These are phyloP conservation scores for Boletus sp. DNA, from an alignment of 768 basidiomycete species.

Conservation along the genomic window DNA sequence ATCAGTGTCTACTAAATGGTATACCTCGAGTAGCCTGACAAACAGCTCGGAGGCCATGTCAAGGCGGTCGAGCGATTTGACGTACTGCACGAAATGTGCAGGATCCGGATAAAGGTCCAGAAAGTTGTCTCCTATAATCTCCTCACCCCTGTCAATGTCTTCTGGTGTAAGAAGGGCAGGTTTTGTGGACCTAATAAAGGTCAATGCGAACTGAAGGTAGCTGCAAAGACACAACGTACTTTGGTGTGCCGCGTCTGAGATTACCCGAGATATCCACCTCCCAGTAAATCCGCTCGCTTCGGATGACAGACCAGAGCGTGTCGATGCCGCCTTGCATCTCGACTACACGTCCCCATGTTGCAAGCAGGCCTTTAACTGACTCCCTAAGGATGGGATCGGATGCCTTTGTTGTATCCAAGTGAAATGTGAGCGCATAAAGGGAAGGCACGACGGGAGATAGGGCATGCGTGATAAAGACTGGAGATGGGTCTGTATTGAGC, in stretches of 20 bases:
- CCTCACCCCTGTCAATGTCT: constrained; percentile 40
- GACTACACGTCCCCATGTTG: constrained; percentile 75
- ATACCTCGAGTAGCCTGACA: constrained; percentile 67
- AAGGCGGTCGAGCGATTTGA: constrained; percentile 62
- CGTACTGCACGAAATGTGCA: constrained; percentile 57
- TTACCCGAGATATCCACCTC: constrained; percentile 54
- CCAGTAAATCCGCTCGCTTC: constrained; percentile 53
- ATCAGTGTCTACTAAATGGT: constrained; percentile 39
- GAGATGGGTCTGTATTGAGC: constrained; percentile 78
- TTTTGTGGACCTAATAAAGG: constrained; percentile 22
- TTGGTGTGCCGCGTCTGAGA: constrained; percentile 36
- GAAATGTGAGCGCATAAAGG: constrained; percentile 61
- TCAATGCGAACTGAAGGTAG: neutral
- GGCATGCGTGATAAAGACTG: constrained; percentile 57
- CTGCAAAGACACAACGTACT: constrained; percentile 38
- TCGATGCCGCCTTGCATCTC: constrained; percentile 48
- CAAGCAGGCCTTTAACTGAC: constrained; percentile 56
- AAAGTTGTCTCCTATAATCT: constrained; percentile 45
- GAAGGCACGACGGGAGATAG: constrained; percentile 67
- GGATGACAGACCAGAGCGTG: constrained; percentile 60
- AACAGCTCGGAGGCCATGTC: constrained; percentile 77
- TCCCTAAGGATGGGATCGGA: constrained; percentile 66
- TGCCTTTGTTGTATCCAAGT: constrained; percentile 53
- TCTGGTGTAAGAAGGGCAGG: constrained; percentile 54
- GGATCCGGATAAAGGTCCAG: constrained; percentile 79